These are phyloP conservation scores for Ceratobasidium sp. DNA, from an alignment of 1,284 basidiomycete genomes.

Conservation along the genomic window DNA sequence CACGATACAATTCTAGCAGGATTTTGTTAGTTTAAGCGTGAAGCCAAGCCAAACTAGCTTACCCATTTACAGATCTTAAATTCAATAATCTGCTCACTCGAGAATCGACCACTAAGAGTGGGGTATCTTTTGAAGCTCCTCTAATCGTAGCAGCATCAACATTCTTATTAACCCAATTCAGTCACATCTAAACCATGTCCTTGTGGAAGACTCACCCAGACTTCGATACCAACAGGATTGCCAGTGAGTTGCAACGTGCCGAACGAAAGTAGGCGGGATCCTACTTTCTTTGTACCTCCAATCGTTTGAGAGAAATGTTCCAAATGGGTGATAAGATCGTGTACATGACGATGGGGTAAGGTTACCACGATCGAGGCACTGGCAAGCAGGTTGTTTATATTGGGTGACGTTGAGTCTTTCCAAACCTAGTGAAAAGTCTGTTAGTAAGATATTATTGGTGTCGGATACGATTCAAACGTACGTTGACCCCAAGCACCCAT, in stretches of 20 bases:
- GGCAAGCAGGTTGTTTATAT: background rate
- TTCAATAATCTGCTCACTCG: background rate
- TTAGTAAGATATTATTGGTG: background rate
- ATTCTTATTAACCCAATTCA: background rate
- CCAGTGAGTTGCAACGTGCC: background rate
- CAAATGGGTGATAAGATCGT: background rate
- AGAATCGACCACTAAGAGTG: background rate
- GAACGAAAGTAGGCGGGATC: background rate
- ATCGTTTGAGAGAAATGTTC: constrained; percentile 7
- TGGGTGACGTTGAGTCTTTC: background rate
- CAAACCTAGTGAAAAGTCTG: background rate
- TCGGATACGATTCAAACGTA: background rate
- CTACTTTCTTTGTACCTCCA: background rate
- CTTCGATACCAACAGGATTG: background rate
- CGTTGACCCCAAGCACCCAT: constrained; percentile 15
- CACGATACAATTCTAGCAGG: background rate
- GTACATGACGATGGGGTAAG: background rate
- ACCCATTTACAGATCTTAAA: background rate
- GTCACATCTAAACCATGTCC: background rate
- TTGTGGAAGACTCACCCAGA: background rate
- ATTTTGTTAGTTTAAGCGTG: background rate
- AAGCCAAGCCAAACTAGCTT: background rate
- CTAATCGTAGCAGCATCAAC: background rate
- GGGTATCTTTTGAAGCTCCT: background rate
- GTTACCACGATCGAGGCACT: background rate